A percentile compares a stretch with the other conserved stretches of the same genome.
Evolutionary conservation across 2,329 filamentous ascomycete species (phyloP).

Genomic region (Arthrobotrys megalospora): DNA sequence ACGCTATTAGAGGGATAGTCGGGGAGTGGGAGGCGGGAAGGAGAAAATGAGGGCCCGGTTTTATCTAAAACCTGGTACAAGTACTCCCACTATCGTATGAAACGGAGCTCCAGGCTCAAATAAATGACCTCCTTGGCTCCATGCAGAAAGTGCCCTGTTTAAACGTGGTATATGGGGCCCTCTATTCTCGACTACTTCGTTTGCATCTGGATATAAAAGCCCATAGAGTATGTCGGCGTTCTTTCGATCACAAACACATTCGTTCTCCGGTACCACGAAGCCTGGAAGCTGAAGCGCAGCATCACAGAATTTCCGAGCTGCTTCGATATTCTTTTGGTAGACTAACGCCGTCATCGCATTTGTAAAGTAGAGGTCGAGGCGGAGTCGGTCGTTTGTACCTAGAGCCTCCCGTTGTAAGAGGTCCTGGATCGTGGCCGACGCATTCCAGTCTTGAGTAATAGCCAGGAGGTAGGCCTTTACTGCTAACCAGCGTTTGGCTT

Average conservation of each 20-base stretch:
- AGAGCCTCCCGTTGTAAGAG: not conserved
- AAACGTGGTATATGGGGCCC: slow-evolving; percentile 10
- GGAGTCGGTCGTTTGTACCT: slow-evolving; percentile 1
- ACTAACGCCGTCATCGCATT: not conserved
- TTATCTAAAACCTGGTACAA: not conserved
- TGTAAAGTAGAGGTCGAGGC: slow-evolving; percentile 5
- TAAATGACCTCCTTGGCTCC: not conserved
- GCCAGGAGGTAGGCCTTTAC: slow-evolving; percentile 19
- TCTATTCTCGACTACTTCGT: not conserved
- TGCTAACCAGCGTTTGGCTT: slow-evolving; percentile 4
- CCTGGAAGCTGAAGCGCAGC: not conserved
- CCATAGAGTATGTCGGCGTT: slow-evolving; percentile 10
- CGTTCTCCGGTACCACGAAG: not conserved
- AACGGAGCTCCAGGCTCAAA: slow-evolving; percentile 5
- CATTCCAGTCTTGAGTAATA: slow-evolving; percentile 3
- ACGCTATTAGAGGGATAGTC: slow-evolving; percentile 14
- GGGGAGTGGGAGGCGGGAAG: slow-evolving; percentile 26
- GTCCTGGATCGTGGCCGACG: not conserved
- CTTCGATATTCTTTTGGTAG: not conserved
- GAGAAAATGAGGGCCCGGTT: slow-evolving; percentile 2
- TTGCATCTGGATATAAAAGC: not conserved
- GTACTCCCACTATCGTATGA: not conserved
- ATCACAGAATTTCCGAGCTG: not conserved
- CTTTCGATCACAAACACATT: slow-evolving; percentile 12
- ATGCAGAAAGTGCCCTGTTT: slow-evolving; percentile 15